Evolutionary conservation across 352 stramenopile species (phyloP).

Genomic region (Phytophthora multivora): DNA sequence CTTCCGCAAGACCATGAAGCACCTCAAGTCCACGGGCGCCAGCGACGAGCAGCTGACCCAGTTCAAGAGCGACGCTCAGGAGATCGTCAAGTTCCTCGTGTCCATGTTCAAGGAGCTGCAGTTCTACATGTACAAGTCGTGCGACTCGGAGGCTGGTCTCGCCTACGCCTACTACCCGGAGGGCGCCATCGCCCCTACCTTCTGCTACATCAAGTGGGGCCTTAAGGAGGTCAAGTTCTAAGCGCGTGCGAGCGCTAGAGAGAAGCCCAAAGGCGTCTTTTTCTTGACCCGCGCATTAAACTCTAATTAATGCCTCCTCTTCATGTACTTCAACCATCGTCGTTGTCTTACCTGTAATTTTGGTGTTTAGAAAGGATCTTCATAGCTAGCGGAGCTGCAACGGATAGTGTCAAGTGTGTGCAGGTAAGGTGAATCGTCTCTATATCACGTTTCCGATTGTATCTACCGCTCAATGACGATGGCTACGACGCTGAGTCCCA

Average conservation of each 20-base stretch:
- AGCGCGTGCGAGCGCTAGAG: slow-evolving; percentile 32
- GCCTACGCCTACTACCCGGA: slow-evolving; percentile 73
- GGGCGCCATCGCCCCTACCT: slow-evolving; percentile 50
- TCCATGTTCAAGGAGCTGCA: slow-evolving; percentile 70
- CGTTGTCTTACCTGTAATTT: not conserved
- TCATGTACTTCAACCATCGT: slow-evolving; percentile 16
- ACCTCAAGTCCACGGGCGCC: slow-evolving; percentile 53
- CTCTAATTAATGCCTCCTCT: slow-evolving; percentile 41
- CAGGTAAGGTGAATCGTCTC: not conserved
- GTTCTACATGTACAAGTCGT: slow-evolving; percentile 75
- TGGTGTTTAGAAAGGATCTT: not conserved
- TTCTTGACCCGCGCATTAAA: slow-evolving; percentile 44
- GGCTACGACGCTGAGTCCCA: slow-evolving; percentile 54
- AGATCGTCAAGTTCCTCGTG: slow-evolving; percentile 73
- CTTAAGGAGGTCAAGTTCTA: slow-evolving; percentile 80
- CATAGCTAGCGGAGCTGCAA: too few species aligned
- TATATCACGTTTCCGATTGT: not conserved
- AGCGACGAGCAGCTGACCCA: slow-evolving; percentile 49
- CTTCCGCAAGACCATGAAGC: slow-evolving; percentile 73
- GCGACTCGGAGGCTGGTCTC: slow-evolving; percentile 64
- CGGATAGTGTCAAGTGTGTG: too few species aligned
- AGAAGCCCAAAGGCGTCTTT: not conserved
- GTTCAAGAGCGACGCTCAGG: slow-evolving; percentile 68
- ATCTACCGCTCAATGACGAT: slow-evolving; percentile 50
- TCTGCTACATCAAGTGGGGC: slow-evolving; percentile 76